Base-by-base conservation (phyloP, 1,284 basidiomycete species). In the Malassezia furfur region DNA sequence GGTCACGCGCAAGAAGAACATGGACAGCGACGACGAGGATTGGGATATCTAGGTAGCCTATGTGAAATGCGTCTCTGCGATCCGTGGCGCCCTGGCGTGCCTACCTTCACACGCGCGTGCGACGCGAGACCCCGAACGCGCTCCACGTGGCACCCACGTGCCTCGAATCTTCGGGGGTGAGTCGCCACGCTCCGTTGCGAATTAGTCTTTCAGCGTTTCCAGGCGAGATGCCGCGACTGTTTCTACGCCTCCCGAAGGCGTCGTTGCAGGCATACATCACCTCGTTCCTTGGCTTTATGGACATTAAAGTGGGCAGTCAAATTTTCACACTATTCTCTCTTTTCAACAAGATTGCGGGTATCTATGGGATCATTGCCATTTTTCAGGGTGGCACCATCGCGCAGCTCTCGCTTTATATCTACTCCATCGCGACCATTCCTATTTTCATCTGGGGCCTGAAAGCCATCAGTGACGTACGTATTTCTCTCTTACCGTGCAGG, bases 311-410 rank as follows among this genome's bases (percentile, higher is more conserved):
- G 31, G 72, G 72, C 17, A 60, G 61, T n/a, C 65, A 67, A 46
- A 68, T 74, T 44, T 48, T 74, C 28, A 70, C 70, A 1, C 59
- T 74, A 0, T 74, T 74, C 41, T 70, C 69, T 1, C 79, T 94
- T 50, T 81, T 99, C 66, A 96, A 99, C 82, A 99, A 99, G 78
- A 91, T 91, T 50, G 93, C 93, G 14, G 93, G 93, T 54, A 82
- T 96, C 15, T 99, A 96, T 75, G 93, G 93, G 50, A 83, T 99
- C 62, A 85, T 98, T 49, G 90, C 91, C 14, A 81, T 93, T 61
- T 79, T 93, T 63, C 86, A 84, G 2, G 88, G 88, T 36, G 90
- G 89, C 21, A 85, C 88, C 8, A 85, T 91, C 64, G 83, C 87
- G 0, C 93, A 99, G 77, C 80, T 96, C 57, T 66, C 64, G 5